These are phyloP conservation scores for Apocynum venetum DNA, from an alignment of 257 asterid genomes.

Conservation along the genomic window DNA sequence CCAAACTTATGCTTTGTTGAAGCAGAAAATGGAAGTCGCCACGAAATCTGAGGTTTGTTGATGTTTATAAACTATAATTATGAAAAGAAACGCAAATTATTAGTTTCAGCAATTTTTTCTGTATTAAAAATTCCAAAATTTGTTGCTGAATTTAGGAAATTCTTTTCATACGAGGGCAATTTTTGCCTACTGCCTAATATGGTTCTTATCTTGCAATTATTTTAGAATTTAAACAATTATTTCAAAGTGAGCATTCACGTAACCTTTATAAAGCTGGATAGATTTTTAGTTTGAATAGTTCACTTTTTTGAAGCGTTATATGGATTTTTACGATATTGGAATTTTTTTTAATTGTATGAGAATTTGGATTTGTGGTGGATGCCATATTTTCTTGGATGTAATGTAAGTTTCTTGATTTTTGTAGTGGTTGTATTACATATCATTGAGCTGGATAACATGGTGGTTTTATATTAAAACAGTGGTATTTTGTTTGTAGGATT, in stretches of 20 bases:
- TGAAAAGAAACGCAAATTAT: not conserved
- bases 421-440: not conserved
- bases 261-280: not conserved
- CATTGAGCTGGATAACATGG: not conserved
- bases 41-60: conserved; percentile 67
- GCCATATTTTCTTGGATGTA: not conserved
- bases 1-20: conserved; percentile 67
- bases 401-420: not conserved
- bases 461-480: not conserved
- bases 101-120: not conserved
- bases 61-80: not conserved
- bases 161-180: not conserved
- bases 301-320: not conserved
- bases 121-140: no score
- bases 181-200: not conserved
- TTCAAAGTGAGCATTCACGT: not conserved
- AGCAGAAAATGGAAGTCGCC: conserved; percentile 82
- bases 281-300: not conserved
- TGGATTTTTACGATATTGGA: no score
- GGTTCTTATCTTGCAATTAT: not conserved
- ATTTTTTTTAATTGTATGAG: not conserved
- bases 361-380: not conserved
- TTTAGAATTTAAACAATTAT: not conserved
- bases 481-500: conserved; percentile 40
- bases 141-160: not conserved